These are phyloP conservation scores for Prunus mume DNA, from an alignment of 306 rosid genomes.

Conservation along the genomic window DNA sequence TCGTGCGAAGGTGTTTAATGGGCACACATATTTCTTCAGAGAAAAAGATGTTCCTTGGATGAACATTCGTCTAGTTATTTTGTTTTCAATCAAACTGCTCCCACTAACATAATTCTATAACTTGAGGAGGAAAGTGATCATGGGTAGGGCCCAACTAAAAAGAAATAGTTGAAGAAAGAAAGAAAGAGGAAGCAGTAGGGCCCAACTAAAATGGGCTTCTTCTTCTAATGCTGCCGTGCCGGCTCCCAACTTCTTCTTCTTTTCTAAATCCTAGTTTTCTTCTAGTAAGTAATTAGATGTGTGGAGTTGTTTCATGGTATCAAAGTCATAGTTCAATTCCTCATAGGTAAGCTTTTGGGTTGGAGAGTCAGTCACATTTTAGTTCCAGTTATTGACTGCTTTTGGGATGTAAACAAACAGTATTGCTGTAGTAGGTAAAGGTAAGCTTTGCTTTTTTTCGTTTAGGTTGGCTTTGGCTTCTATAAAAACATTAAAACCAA, in stretches of 20 bases:
- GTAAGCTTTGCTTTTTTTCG: neutral
- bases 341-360: neutral
- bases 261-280: neutral
- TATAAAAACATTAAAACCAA: neutral
- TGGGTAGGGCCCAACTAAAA: no score
- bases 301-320: neutral
- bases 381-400: neutral
- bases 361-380: neutral
- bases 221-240: no score
- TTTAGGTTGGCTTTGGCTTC: neutral
- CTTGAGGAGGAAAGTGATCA: no score
- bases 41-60: neutral
- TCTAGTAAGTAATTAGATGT: neutral
- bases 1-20: no score
- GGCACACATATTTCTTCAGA: no score
- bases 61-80: neutral
- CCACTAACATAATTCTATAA: neutral
- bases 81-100: neutral
- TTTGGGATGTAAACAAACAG: neutral
- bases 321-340: neutral
- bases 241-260: no score
- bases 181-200: no score
- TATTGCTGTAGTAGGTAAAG: neutral
- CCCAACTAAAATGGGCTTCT: no score
- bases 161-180: no score